Evolutionary conservation across 352 stramenopile species (phyloP).

Genomic region (Blastocystis sp.): DNA sequence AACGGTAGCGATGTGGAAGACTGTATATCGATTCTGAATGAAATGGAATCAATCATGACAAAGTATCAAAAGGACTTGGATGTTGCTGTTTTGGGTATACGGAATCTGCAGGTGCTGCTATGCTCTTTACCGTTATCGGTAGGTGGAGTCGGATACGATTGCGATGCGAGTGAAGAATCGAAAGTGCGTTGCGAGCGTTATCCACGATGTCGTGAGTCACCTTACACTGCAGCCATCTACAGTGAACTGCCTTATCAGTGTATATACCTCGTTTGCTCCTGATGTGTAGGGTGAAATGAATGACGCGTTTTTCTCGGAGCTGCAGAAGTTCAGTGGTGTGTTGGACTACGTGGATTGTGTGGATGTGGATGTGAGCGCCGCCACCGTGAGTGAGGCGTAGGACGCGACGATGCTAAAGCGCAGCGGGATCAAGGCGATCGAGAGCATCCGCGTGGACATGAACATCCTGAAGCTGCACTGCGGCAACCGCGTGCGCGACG

Average conservation of each 20-base stretch:
- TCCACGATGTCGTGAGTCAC: conserved; percentile 17
- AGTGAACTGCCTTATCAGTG: conserved; percentile 42
- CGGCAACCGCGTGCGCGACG: conserved; percentile 49
- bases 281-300: conserved; percentile 47
- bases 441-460: conserved; percentile 21
- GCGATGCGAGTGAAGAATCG: conserved; percentile 35
- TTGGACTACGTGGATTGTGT: conserved; percentile 53
- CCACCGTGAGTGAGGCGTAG: neutral
- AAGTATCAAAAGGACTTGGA: conserved; percentile 47
- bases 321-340: neutral
- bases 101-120: conserved; percentile 13
- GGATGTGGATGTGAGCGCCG: conserved; percentile 15
- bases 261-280: neutral
- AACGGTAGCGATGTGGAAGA: conserved; percentile 14
- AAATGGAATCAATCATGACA: conserved; percentile 42
- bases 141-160: conserved; percentile 47
- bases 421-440: conserved; percentile 37
- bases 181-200: neutral
- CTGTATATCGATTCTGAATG: conserved; percentile 18
- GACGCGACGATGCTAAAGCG: conserved; percentile 21
- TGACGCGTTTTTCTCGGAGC: conserved; percentile 15
- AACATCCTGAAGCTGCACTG: conserved; percentile 49
- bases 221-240: conserved; percentile 21
- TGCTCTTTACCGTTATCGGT: neutral
- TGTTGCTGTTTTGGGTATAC: conserved; percentile 16